Evolutionary conservation across 1,284 basidiomycete species (phyloP).

Genomic region (Xanthoconium separans): DNA sequence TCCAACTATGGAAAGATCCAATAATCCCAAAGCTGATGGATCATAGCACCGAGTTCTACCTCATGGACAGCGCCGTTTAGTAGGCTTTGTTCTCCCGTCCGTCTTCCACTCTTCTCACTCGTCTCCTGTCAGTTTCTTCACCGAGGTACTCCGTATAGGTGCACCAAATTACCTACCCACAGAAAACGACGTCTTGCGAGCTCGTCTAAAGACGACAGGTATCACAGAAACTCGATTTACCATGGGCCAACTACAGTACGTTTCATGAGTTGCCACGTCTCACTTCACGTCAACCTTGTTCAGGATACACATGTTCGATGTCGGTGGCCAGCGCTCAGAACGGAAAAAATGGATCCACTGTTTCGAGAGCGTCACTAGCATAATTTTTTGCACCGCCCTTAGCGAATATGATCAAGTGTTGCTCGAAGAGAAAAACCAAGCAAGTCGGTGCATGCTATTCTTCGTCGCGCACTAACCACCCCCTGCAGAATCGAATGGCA

Average conservation of each 20-base stretch:
- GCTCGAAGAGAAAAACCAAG: constrained; percentile 78
- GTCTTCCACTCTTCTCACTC: neutral
- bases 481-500: constrained; percentile 85
- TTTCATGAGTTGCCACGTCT: constrained; percentile 50
- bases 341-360: constrained; percentile 96
- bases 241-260: constrained; percentile 45
- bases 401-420: constrained; percentile 94
- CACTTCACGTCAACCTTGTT: constrained; percentile 17
- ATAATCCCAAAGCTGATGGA: constrained; percentile 88
- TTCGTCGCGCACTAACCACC: neutral
- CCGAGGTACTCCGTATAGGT: constrained; percentile 81
- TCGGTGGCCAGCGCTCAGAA: constrained; percentile 91
- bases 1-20: constrained; percentile 88
- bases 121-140: constrained; percentile 71
- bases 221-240: constrained; percentile 64
- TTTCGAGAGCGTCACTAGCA: constrained; percentile 93
- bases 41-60: constrained; percentile 85
- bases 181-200: constrained; percentile 86
- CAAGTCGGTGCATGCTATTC: constrained; percentile 38
- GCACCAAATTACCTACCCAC: constrained; percentile 80
- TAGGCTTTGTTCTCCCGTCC: constrained; percentile 15
- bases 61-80: constrained; percentile 96
- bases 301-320: constrained; percentile 94
- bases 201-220: constrained; percentile 89
- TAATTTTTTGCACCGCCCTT: constrained; percentile 93